A percentile compares a stretch with the other conserved stretches of the same genome.
These are phyloP conservation scores for Aspergillus awamori DNA, from an alignment of 2,329 filamentous ascomycete genomes.

Conservation along the genomic window DNA sequence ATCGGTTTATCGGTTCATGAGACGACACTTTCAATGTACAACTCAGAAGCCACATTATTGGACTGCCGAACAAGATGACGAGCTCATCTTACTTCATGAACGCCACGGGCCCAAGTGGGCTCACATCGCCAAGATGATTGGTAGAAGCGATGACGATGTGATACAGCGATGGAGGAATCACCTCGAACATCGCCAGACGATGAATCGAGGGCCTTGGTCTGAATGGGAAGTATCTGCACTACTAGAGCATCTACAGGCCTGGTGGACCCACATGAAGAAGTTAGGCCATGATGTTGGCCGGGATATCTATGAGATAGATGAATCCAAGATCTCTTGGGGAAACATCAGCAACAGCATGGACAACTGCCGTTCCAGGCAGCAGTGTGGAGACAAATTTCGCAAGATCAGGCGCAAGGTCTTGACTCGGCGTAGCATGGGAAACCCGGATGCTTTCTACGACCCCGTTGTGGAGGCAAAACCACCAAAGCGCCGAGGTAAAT, in stretches of 20 bases:
- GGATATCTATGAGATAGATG: constrained; percentile 43
- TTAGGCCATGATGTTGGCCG: constrained; percentile 29
- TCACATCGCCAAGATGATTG: constrained; percentile 41
- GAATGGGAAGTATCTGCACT: constrained; percentile 36
- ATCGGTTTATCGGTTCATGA: constrained; percentile 47
- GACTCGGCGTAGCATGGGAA: constrained; percentile 23
- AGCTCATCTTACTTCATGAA: constrained; percentile 38
- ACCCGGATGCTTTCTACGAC: constrained; percentile 32
- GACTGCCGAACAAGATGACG: constrained; percentile 45
- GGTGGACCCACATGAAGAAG: constrained; percentile 25
- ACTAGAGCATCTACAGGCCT: constrained; percentile 29
- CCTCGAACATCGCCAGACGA: constrained; percentile 40
- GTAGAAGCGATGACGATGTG: constrained; percentile 45
- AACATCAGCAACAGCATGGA: constrained; percentile 33
- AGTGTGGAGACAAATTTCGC: constrained; percentile 46
- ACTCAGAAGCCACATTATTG: constrained; percentile 42
- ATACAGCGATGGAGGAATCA: constrained; percentile 48
- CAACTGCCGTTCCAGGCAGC: constrained; percentile 40
- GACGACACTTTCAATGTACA: constrained; percentile 46
- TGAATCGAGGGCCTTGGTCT: constrained; percentile 42
- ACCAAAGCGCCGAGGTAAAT: neutral
- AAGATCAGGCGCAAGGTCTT: constrained; percentile 32
- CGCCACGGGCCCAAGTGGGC: constrained; percentile 41
- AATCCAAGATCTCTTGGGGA: constrained; percentile 37
- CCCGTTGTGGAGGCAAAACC: constrained; percentile 13